Conservation (phyloP, 2,329 filamentous ascomycete species). For the Colletotrichum noveboracense region DNA sequence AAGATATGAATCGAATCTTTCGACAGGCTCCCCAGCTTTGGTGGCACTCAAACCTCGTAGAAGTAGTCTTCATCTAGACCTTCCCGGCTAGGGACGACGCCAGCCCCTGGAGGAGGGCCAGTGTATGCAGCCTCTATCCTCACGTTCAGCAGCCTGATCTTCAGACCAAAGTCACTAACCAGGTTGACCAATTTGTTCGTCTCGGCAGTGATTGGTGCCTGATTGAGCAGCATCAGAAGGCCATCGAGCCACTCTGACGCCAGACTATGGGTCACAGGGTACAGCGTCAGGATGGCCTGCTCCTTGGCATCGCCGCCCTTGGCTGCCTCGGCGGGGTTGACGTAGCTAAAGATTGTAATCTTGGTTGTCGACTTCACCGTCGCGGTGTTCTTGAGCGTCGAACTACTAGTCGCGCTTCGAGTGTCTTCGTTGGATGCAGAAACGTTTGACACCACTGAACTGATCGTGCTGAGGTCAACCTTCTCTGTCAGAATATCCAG, state of each 20-base stretch:
- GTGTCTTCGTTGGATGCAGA: slow-evolving; percentile 66
- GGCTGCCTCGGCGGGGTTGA: slow-evolving; percentile 43
- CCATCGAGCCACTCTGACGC: slow-evolving; percentile 98
- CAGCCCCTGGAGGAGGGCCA: slow-evolving; percentile 70
- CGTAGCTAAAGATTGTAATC: slow-evolving; percentile 87
- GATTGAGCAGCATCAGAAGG: slow-evolving; percentile 90
- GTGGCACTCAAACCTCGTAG: slow-evolving; percentile 70
- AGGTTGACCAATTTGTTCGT: slow-evolving; percentile 88
- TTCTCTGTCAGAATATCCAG: slow-evolving; percentile 79
- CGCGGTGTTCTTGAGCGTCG: slow-evolving; percentile 43
- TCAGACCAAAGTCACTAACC: slow-evolving; percentile 88
- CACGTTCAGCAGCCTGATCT: slow-evolving; percentile 91
- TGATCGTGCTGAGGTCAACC: slow-evolving; percentile 86
- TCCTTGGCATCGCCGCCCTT: slow-evolving; percentile 58
- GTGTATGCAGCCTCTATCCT: slow-evolving; percentile 79
- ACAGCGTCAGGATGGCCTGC: slow-evolving; percentile 78
- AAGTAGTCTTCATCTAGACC: slow-evolving; percentile 93
- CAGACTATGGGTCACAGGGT: slow-evolving; percentile 79
- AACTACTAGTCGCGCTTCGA: slow-evolving; percentile 47
- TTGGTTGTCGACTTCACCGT: slow-evolving; percentile 69
- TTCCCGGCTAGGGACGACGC: slow-evolving; percentile 80
- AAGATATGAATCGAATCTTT: neutral
- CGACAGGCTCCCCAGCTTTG: neutral
- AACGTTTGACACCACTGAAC: slow-evolving; percentile 93
- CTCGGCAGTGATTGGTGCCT: slow-evolving; percentile 95